A percentile compares a stretch with the other conserved stretches of the same genome.
Conservation (phyloP, 345 rosid species). For the Cardamine chenopodiifolia region DNA sequence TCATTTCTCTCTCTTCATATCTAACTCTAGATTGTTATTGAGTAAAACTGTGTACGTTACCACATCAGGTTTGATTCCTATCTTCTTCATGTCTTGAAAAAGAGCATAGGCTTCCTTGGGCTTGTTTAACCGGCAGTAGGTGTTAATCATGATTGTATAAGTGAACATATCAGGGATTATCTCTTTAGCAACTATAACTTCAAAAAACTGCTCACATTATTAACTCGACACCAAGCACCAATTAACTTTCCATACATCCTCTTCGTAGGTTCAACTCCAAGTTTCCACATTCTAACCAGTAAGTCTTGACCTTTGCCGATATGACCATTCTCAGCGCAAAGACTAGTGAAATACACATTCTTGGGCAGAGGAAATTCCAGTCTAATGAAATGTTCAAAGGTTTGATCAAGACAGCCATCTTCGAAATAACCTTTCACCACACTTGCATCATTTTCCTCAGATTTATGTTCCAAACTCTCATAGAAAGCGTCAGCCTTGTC, state of each 20-base stretch:
- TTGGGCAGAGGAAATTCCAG: conserved; percentile 47
- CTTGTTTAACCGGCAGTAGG: conserved; percentile 53
- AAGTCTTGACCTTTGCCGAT: conserved; percentile 46
- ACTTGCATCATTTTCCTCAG: conserved; percentile 47
- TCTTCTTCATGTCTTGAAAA: conserved; percentile 58
- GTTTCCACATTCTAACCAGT: conserved; percentile 48
- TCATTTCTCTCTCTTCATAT: conserved; percentile 51
- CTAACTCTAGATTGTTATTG: conserved; percentile 29
- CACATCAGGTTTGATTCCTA: conserved; percentile 62
- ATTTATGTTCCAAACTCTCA: conserved; percentile 42
- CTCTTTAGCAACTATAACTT: conserved; percentile 43
- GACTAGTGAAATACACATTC: conserved; percentile 50
- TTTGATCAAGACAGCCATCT: conserved; percentile 49
- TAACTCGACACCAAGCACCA: conserved; percentile 52
- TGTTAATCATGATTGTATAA: conserved; percentile 64
- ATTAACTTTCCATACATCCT: conserved; percentile 55
- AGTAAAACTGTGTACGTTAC: conserved; percentile 63
- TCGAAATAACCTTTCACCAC: conserved; percentile 60
- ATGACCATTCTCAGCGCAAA: conserved; percentile 49
- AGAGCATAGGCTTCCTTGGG: conserved; percentile 47
- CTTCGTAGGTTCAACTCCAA: conserved; percentile 48
- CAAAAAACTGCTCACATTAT: conserved; percentile 48
- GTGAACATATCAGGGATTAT: conserved; percentile 53
- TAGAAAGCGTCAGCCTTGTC: conserved; percentile 62
- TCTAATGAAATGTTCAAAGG: conserved; percentile 49